Base-by-base conservation (phyloP, 129 eudicot species). In the Arctium lappa region DNA sequence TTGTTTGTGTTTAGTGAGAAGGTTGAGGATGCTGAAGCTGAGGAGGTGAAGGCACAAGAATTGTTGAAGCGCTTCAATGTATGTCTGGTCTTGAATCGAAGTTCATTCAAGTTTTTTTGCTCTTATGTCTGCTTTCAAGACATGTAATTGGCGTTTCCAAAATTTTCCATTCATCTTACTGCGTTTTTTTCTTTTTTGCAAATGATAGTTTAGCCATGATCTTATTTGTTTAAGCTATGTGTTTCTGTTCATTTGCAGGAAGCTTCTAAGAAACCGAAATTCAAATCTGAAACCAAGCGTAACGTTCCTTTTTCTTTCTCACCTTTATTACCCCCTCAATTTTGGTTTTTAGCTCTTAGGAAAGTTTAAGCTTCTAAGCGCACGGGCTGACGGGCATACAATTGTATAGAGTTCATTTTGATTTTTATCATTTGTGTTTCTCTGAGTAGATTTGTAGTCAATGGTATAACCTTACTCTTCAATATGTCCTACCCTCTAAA, bases 201-300 rank as follows among this genome's bases (percentile, higher is more conserved):
- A 44, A 46, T 48, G 13, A 37, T 77, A 65, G 15, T 31, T 22
- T 18, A 62, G 34, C 44, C 56, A 72, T 38, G 12, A n/a, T 11
- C 33, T 1, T 30, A 36, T 3, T 80, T 72, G 73, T 80, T 80
- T 12, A 69, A 72, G 29, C 30, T 62, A 3, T 1, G 11, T 27
- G 68, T 69, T 34, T 68, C 39, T 83, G 73, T 77, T 84, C 79
- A 42, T 73, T 80, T 80, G 33, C 84, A 92, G 95, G 97, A 92
- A 83, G 73, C 89, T 40, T 86, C 92, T 84, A 10, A 78, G 69
- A 89, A 33, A 81, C 87, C 82, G 2, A 89, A 78, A 74, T 85
- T 88, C 44, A 94, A 92, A 81, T 48, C 63, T 39, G 98, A 94
- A 74, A 89, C 73, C 81, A 90, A 94, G 79, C 66, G 98, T 94